phyloP scores from a whole-genome alignment of 805 yeast species.

The Hanseniaspora clermontiae region DNA sequence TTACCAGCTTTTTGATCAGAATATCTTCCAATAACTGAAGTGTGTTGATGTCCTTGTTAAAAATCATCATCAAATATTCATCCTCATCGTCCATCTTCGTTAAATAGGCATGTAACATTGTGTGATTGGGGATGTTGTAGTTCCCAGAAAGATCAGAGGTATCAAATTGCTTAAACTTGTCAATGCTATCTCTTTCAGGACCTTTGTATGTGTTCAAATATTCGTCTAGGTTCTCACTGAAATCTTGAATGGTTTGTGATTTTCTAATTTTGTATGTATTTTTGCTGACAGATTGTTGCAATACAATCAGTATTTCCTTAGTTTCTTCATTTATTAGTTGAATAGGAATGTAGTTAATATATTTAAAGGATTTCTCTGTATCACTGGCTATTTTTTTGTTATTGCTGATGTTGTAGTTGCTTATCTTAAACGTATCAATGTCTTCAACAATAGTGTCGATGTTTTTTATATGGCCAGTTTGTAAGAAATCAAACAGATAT shows the following conservation, averaged over 20 bases:
- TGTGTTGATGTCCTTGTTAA: not conserved
- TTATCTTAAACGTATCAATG: not conserved
- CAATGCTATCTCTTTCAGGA: conserved; percentile 9
- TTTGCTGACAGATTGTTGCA: conserved; percentile 6
- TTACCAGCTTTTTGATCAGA: not conserved
- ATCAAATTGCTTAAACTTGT: conserved; percentile 7
- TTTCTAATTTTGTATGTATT: conserved; percentile 9
- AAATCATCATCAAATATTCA: not conserved
- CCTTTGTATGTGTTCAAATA: conserved; percentile 1
- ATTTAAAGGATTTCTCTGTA: not conserved
- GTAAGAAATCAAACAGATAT: not conserved
- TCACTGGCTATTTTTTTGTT: not conserved
- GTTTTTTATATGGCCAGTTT: conserved; percentile 4
- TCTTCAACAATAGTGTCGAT: conserved; percentile 5
- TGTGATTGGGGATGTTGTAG: conserved; percentile 10
- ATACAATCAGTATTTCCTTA: conserved; percentile 1
- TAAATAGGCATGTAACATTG: not conserved
- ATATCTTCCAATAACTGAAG: not conserved
- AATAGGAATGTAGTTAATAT: conserved; percentile 9
- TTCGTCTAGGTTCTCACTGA: not conserved
- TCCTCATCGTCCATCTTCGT: not conserved
- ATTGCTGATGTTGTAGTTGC: conserved; percentile 1
- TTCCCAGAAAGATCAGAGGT: not conserved
- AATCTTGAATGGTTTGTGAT: conserved; percentile 4
- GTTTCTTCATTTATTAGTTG: not conserved